Conservation (phyloP, 768 basidiomycete genomes). For the Naganishia antarctica region DNA sequence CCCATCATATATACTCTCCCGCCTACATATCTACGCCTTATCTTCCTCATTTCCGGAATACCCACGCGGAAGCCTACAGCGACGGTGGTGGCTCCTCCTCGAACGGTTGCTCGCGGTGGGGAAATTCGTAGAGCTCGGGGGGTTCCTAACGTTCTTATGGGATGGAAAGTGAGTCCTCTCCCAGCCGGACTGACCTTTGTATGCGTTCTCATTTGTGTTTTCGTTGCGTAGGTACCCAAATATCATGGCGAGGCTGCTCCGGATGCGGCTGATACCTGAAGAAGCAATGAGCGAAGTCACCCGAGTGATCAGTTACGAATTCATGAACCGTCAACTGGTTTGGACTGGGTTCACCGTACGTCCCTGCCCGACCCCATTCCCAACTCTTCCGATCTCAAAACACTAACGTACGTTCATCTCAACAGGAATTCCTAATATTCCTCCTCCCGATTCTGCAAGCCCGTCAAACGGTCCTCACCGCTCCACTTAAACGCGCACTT, state of each 20-base stretch:
- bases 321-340: constrained; percentile 98
- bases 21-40: constrained; percentile 68
- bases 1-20: constrained; percentile 71
- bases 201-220: not conserved
- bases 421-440: constrained; percentile 90
- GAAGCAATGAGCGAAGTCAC: constrained; percentile 57
- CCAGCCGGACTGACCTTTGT: not conserved
- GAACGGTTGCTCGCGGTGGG: constrained; percentile 65
- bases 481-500: constrained; percentile 37
- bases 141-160: constrained; percentile 77
- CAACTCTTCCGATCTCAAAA: not conserved
- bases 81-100: constrained; percentile 50
- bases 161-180: constrained; percentile 66
- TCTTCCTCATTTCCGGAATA: constrained; percentile 58
- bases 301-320: constrained; percentile 91
- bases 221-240: constrained; percentile 67
- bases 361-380: constrained; percentile 11
- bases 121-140: constrained; percentile 61
- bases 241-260: constrained; percentile 69
- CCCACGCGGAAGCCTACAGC: constrained; percentile 67
- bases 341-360: constrained; percentile 97
- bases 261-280: constrained; percentile 68
- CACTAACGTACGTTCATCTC: not conserved
- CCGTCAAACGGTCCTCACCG: constrained; percentile 50
- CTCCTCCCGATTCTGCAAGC: constrained; percentile 76